phyloP scores from a whole-genome alignment of 2,329 filamentous ascomycete species.

The Dendrostoma leiphaemia region DNA sequence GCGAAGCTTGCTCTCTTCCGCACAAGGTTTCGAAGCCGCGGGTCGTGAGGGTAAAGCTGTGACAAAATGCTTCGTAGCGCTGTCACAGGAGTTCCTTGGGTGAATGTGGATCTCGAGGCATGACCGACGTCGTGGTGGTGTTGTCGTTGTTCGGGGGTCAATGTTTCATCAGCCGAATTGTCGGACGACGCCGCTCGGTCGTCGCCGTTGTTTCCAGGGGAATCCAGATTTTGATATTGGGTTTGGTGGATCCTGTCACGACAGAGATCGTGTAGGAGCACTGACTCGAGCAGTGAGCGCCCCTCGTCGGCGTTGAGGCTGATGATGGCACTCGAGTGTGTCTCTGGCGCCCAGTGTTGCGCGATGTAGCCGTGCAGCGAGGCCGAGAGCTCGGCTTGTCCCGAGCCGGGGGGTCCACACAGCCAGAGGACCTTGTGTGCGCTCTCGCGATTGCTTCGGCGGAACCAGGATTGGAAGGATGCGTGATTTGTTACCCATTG shows the following conservation, averaged over 20 bases:
- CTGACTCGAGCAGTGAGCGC: constrained; percentile 22
- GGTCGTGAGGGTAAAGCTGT: constrained; percentile 30
- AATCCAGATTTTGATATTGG: too few species aligned
- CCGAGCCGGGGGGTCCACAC: constrained; percentile 29
- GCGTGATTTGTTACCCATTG: constrained; percentile 31
- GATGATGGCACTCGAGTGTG: constrained; percentile 24
- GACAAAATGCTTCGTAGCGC: constrained; percentile 29
- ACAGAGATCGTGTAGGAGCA: constrained; percentile 16
- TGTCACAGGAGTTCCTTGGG: constrained; percentile 21
- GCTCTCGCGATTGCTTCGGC: constrained; percentile 22
- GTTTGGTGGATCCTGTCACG: too few species aligned
- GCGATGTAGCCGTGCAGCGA: constrained; percentile 27
- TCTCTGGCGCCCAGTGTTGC: constrained; percentile 26
- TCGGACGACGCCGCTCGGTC: neutral
- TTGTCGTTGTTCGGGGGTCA: constrained; percentile 1
- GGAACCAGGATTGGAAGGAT: constrained; percentile 31
- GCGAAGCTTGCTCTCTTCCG: neutral
- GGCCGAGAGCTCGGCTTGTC: constrained; percentile 28
- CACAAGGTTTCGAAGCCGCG: constrained; percentile 27
- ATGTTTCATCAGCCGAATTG: neutral
- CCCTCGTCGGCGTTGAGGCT: constrained; percentile 24
- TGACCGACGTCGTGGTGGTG: constrained; percentile 14
- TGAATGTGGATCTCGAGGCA: too few species aligned
- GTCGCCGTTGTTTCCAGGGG: neutral
- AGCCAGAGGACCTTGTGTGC: constrained; percentile 31